phyloP scores from a whole-genome alignment of 768 basidiomycete genomes.

The Coprinellus micaceus region DNA sequence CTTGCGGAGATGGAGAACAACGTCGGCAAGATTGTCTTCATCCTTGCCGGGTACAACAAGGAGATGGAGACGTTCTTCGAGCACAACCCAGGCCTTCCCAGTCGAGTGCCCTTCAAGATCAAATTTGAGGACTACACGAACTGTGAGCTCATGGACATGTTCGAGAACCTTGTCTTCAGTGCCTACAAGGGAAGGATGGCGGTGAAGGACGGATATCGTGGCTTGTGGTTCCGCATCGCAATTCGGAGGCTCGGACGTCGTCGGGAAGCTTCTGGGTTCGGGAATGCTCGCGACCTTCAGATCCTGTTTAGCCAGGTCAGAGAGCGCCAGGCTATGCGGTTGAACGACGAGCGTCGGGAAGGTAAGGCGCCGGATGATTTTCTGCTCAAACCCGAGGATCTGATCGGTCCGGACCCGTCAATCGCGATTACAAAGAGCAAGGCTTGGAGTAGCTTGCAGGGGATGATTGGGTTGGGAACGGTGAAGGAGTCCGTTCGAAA shows the following conservation, averaged over 20 bases:
- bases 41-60: slow-evolving; percentile 66
- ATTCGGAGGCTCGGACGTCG: slow-evolving; percentile 61
- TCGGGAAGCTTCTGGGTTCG: slow-evolving; percentile 57
- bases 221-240: slow-evolving; percentile 53
- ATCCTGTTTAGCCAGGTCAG: slow-evolving; percentile 44
- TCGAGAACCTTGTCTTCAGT: slow-evolving; percentile 45
- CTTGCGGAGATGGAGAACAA: slow-evolving; percentile 75
- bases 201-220: slow-evolving; percentile 50
- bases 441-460: slow-evolving; percentile 51
- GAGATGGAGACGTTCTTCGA: slow-evolving; percentile 79
- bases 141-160: slow-evolving; percentile 51
- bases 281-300: slow-evolving; percentile 61
- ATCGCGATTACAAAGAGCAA: slow-evolving; percentile 39
- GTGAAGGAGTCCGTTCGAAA: slow-evolving; percentile 55
- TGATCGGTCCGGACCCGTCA: slow-evolving; percentile 65
- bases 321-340: slow-evolving; percentile 51
- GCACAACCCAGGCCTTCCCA: slow-evolving; percentile 65
- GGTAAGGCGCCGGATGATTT: slow-evolving; percentile 48
- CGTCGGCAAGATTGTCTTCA: slow-evolving; percentile 60
- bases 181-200: slow-evolving; percentile 48
- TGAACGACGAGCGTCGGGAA: slow-evolving; percentile 36
- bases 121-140: slow-evolving; percentile 62
- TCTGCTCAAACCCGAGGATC: slow-evolving; percentile 46
- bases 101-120: slow-evolving; percentile 62
- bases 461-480: slow-evolving; percentile 48